Evolutionary conservation across 805 yeast genomes (phyloP).

Genomic region (Clavispora asparagi): DNA sequence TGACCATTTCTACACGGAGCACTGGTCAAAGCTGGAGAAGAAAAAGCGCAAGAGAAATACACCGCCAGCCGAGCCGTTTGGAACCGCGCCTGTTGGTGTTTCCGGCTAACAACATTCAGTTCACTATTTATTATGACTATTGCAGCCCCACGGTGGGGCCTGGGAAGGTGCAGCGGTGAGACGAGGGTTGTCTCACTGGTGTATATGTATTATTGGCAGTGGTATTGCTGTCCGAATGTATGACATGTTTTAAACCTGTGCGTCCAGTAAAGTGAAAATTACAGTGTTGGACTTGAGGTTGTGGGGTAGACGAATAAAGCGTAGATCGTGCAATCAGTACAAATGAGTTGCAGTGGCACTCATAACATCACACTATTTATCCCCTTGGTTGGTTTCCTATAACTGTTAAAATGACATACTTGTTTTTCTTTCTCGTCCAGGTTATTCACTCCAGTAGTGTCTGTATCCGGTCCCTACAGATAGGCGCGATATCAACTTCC

Average conservation of each 20-base stretch:
- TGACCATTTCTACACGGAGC: slow-evolving; percentile 8
- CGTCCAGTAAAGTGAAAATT: no score
- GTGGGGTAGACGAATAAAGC: no score
- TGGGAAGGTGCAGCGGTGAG: neutral
- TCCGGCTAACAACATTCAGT: neutral
- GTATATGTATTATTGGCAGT: neutral
- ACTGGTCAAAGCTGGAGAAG: slow-evolving; percentile 7
- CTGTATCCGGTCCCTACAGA: neutral
- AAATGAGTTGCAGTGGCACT: no score
- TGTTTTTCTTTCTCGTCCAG: no score
- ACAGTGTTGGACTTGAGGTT: no score
- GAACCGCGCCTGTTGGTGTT: neutral
- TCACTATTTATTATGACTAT: neutral
- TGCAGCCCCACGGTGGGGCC: neutral
- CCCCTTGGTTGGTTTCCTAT: no score
- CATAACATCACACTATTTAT: no score
- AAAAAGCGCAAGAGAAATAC: slow-evolving; percentile 2
- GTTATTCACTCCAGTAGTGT: no score
- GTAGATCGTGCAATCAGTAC: no score
- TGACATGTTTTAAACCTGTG: no score
- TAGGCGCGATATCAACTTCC: neutral
- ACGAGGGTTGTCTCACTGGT: neutral
- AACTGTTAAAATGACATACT: no score
- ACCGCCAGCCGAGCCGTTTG: neutral
- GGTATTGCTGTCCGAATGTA: neutral